Percentiles rank a stretch among this genome's conserved stretches.
phyloP scores from a whole-genome alignment of 306 rosid genomes.

The Styphnolobium japonicum region DNA sequence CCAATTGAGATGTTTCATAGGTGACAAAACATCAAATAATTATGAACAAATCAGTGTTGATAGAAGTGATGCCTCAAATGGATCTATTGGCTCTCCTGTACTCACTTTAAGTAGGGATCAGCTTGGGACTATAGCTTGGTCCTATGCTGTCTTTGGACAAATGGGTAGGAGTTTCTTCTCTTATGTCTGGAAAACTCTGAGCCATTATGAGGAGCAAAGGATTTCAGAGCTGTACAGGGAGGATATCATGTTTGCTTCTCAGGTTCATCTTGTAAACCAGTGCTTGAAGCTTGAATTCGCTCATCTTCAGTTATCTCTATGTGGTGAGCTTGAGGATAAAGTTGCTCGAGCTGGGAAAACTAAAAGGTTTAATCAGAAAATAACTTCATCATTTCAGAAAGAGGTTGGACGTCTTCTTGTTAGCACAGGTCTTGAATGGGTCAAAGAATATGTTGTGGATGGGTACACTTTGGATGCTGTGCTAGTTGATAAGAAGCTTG shows the following conservation, averaged over 20 bases:
- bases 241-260: constrained; percentile 91
- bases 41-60: constrained; percentile 30
- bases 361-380: constrained; percentile 72
- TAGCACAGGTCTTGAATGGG: constrained; percentile 81
- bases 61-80: constrained; percentile 32
- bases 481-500: constrained; percentile 69
- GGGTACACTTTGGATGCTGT: constrained; percentile 87
- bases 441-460: constrained; percentile 66
- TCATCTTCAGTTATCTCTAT: constrained; percentile 65
- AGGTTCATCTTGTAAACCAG: constrained; percentile 75
- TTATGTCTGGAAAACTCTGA: constrained; percentile 58
- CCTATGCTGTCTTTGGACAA: constrained; percentile 84
- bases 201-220: constrained; percentile 69
- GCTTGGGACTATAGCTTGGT: constrained; percentile 85
- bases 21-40: constrained; percentile 22
- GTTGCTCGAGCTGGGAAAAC: constrained; percentile 62
- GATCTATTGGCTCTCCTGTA: constrained; percentile 39
- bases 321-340: constrained; percentile 61
- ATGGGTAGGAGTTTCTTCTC: constrained; percentile 65
- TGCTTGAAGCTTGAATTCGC: constrained; percentile 88
- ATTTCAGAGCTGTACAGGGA: constrained; percentile 79
- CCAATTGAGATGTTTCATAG: constrained; percentile 45
- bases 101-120: constrained; percentile 69
- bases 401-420: constrained; percentile 85
- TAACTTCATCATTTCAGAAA: constrained; percentile 76